A percentile compares a stretch with the other conserved stretches of the same genome.
Evolutionary conservation across 2,329 filamentous ascomycete genomes (phyloP).

Genomic region (Penicillium palitans): DNA sequence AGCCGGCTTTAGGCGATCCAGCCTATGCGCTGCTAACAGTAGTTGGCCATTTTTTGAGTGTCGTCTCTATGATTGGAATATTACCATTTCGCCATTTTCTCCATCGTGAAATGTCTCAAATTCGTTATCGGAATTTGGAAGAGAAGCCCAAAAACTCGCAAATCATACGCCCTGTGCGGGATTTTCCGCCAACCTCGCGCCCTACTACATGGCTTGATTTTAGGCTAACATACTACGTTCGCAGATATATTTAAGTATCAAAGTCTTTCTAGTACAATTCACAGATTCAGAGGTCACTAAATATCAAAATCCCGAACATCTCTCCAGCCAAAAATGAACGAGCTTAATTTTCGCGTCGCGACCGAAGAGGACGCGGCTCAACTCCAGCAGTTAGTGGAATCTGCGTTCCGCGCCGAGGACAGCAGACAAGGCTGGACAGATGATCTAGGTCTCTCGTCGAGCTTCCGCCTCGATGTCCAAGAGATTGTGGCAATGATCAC

Average conservation of each 20-base stretch:
- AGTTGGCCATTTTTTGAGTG: no score
- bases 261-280: background rate
- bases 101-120: background rate
- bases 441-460: constrained; percentile 31
- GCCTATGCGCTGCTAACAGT: no score
- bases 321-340: constrained; percentile 13
- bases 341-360: constrained; percentile 42
- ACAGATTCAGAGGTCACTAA: no score
- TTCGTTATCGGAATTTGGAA: background rate
- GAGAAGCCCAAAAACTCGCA: background rate
- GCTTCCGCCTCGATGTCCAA: constrained; percentile 26
- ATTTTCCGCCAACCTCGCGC: background rate
- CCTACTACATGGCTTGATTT: background rate
- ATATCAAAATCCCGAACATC: background rate
- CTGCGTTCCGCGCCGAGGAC: constrained; percentile 45
- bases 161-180: background rate
- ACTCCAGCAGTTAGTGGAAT: constrained; percentile 42
- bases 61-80: no score
- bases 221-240: background rate
- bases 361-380: constrained; percentile 37
- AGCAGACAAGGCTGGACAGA: constrained; percentile 40
- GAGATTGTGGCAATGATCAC: constrained; percentile 30
- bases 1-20: no score
- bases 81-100: no score
- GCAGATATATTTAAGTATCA: background rate